Evolutionary conservation across 2,329 filamentous ascomycete species (phyloP), one percentile per base, ranked within the genome.

Genomic region (Arthroderma sp.): DNA sequence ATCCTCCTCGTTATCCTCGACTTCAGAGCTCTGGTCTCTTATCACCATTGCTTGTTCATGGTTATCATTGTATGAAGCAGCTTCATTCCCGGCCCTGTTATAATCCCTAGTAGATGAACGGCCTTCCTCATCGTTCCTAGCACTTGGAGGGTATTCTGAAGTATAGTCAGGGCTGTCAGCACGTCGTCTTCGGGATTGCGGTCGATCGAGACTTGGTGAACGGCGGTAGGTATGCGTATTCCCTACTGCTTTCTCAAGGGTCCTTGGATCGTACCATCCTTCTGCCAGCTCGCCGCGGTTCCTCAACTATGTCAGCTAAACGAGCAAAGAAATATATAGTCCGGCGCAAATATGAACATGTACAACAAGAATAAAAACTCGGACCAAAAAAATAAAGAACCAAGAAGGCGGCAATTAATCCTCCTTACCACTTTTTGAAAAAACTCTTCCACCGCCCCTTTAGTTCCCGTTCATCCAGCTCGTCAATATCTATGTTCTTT

Each of bases 401-500:
- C 15, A 22, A 22, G 3, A 22, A 43, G 34, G 47, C 30, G 47
- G 48, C 33, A 44, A 39, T 32, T 38, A 38, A 6, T 2, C 5
- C 29, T 49, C 50, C 68, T 64, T 73, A 82, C 89, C 91, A 98
- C 70, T 87, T 89, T 3, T 75, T 72, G 8, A 89, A 62, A 56
- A 96, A 98, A 60, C 86, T 89, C 72, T 94, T 94, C 87, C 89
- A 98, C 45, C 89, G 71, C 1, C 88, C 87, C 51, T 74, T 82
- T 1, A 80, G 65, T 60, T 95, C 88, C n/a, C 75, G 73, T 50
- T 86, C 80, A 45, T 78, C 74, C 53, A 96, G 69, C 6, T 76
- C 73, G 11, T 79, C 71, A 1, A 93, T 67, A 43, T 81, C 67
- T 36, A 83, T 73, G 34, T 78, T 72, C 66, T 95, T 95, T 63